A percentile compares a stretch with the other conserved stretches of the same genome.
Evolutionary conservation across 2,329 filamentous ascomycete genomes (phyloP).

Genomic region (Seiridium unicorne): DNA sequence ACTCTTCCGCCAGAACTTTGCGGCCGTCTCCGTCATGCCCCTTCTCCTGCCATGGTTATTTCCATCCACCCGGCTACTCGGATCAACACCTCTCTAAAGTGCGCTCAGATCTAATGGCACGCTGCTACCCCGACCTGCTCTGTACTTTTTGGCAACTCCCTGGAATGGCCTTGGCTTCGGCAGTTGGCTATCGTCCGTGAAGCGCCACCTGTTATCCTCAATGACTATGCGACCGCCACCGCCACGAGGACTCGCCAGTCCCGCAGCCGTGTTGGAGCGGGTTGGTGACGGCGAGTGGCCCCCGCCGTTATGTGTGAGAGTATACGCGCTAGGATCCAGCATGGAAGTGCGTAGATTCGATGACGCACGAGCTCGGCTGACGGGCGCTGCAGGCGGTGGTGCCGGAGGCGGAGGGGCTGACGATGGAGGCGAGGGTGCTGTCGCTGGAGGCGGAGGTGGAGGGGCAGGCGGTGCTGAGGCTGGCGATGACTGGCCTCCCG

Average conservation of each 20-base stretch:
- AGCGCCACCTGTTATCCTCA: slow-evolving; percentile 81
- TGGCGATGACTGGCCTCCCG: slow-evolving; percentile 32
- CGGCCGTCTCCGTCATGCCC: not conserved
- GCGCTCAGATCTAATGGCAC: slow-evolving; percentile 81
- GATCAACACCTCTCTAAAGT: slow-evolving; percentile 33
- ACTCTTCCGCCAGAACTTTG: not conserved
- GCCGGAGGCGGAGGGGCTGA: slow-evolving; percentile 24
- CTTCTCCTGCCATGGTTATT: not conserved
- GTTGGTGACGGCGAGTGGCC: slow-evolving; percentile 32
- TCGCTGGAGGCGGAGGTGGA: slow-evolving; percentile 29
- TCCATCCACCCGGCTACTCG: slow-evolving; percentile 9
- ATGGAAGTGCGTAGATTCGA: slow-evolving; percentile 57
- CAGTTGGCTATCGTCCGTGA: slow-evolving; percentile 76
- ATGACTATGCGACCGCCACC: slow-evolving; percentile 52
- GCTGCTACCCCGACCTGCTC: slow-evolving; percentile 89
- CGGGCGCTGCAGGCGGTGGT: slow-evolving; percentile 29
- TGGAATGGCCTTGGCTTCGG: slow-evolving; percentile 82
- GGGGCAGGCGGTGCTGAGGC: slow-evolving; percentile 29
- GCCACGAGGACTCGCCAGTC: slow-evolving; percentile 23
- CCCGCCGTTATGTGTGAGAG: slow-evolving; percentile 62
- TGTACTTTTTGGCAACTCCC: slow-evolving; percentile 74
- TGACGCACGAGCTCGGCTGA: slow-evolving; percentile 36
- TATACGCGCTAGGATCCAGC: slow-evolving; percentile 76
- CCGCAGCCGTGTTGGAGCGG: slow-evolving; percentile 43
- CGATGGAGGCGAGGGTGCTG: slow-evolving; percentile 41